phyloP scores from a whole-genome alignment of 139 green algal genomes.

The Chloropicon primus region DNA sequence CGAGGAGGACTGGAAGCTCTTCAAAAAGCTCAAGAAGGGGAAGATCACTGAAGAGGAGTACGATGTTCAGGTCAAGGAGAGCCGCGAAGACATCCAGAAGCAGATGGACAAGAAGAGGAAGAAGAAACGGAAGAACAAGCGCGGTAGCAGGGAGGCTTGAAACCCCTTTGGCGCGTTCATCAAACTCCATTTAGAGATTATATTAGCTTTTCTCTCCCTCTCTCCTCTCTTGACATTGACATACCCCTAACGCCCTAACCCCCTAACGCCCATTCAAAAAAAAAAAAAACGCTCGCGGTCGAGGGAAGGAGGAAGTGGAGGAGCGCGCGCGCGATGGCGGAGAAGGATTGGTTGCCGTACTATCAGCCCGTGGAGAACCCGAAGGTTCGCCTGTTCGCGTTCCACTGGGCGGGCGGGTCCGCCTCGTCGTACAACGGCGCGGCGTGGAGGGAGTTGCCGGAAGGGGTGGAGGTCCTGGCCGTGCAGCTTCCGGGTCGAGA shows the following conservation, averaged over 20 bases:
- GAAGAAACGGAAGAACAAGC: background rate
- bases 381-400: background rate
- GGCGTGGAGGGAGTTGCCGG: background rate
- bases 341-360: background rate
- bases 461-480: background rate
- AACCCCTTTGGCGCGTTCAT: no score
- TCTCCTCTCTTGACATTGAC: no score
- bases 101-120: background rate
- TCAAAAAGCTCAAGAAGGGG: conserved; percentile 56
- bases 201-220: no score
- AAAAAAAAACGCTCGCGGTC: no score
- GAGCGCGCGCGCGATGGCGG: no score
- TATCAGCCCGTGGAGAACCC: background rate
- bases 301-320: no score
- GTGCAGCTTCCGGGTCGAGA: background rate
- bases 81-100: background rate
- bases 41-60: conserved; percentile 31
- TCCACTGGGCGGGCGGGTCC: background rate
- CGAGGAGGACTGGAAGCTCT: conserved; percentile 52
- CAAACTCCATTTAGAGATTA: no score
- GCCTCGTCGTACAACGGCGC: background rate
- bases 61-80: background rate
- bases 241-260: no score
- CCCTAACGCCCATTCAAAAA: no score
- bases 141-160: no score